Base-by-base conservation (phyloP, 164 flowering plant genomes). In the Sextonia rubra region DNA sequence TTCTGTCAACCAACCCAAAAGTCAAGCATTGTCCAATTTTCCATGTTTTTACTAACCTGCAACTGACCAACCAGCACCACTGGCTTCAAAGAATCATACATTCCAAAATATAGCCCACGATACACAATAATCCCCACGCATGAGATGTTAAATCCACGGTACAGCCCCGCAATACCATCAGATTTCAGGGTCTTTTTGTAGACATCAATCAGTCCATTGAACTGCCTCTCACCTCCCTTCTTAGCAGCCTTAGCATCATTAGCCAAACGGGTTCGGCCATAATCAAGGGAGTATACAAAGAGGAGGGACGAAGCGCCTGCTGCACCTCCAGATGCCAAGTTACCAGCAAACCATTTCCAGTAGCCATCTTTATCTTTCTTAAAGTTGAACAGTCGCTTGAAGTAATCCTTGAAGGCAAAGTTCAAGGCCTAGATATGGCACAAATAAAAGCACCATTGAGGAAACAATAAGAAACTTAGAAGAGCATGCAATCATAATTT, bases 281-380 rank as follows among this genome's bases (percentile, higher is more conserved):
- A 74, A 61, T 74, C 76, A 23, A 74, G 61, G 66, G 76, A 74
- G 47, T 74, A 74, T 4, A 74, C 76, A 74, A 74, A 74, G 9
- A 74, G 60, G 11, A 74, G 76, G 26, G 76, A 74, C 15, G 76
- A 74, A 22, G 76, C 76, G 44, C 76, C 76, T 14, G 76, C 76
- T 7, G 67, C 71, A 24, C 76, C 76, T 66, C 76, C 76, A 18
- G 76, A 74, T 23, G 72, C 76, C 76, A 74, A 69, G 76, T 74
- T 74, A 3, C 76, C 76, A 69, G 76, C 76, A 74, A 74, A 74
- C 76, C 76, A 74, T 60, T 74, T 74, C 76, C 76, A 74, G 61
- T 74, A 74, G 37, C 71, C 71, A 64, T 72, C 74, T 56, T 22
- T 67, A 29, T 73, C 76, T 60, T 74, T 74, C 71, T 74, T 74